phyloP scores from a whole-genome alignment of 352 stramenopile genomes.

The Phytophthora pluvialis region DNA sequence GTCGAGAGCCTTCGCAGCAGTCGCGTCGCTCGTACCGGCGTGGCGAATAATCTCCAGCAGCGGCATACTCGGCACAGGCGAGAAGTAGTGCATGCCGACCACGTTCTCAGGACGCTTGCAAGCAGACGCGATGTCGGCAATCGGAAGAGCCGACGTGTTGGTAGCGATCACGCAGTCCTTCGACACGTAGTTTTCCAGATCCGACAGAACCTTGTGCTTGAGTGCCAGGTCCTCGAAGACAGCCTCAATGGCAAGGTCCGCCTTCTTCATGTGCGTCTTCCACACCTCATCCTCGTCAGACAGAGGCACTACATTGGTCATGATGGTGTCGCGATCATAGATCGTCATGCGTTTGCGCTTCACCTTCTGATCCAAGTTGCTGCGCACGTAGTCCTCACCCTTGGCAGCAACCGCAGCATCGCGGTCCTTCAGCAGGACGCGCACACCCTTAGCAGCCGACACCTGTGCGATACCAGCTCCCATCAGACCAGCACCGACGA shows the following conservation, averaged over 20 bases:
- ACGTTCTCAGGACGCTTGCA: slow-evolving; percentile 90
- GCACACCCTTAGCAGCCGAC: slow-evolving; percentile 94
- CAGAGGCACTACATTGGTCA: slow-evolving; percentile 92
- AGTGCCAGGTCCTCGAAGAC: slow-evolving; percentile 98
- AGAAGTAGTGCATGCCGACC: slow-evolving; percentile 99
- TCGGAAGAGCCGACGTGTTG: slow-evolving; percentile 98
- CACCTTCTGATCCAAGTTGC: slow-evolving; percentile 96
- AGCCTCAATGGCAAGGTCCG: slow-evolving; percentile 98
- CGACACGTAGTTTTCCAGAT: slow-evolving; percentile 93
- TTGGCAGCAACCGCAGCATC: slow-evolving; percentile 85
- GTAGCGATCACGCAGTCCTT: slow-evolving; percentile 97
- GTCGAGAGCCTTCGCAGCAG: slow-evolving; percentile 93
- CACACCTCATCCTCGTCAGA: slow-evolving; percentile 92
- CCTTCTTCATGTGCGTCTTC: slow-evolving; percentile 93
- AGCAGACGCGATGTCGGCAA: slow-evolving; percentile 93
- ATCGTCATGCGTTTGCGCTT: slow-evolving; percentile 95
- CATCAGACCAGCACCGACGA: slow-evolving; percentile 99
- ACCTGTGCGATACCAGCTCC: slow-evolving; percentile 98
- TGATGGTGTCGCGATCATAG: slow-evolving; percentile 91
- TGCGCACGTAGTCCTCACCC: slow-evolving; percentile 93
- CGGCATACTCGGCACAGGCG: slow-evolving; percentile 97
- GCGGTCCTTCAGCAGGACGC: slow-evolving; percentile 97
- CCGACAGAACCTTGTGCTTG: slow-evolving; percentile 96
- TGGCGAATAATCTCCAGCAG: slow-evolving; percentile 99
- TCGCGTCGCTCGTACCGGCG: slow-evolving; percentile 88